Percentiles rank a stretch among this genome's conserved stretches.
Evolutionary conservation across 2,329 filamentous ascomycete species (phyloP).

Genomic region (Diaporthe vaccinii): DNA sequence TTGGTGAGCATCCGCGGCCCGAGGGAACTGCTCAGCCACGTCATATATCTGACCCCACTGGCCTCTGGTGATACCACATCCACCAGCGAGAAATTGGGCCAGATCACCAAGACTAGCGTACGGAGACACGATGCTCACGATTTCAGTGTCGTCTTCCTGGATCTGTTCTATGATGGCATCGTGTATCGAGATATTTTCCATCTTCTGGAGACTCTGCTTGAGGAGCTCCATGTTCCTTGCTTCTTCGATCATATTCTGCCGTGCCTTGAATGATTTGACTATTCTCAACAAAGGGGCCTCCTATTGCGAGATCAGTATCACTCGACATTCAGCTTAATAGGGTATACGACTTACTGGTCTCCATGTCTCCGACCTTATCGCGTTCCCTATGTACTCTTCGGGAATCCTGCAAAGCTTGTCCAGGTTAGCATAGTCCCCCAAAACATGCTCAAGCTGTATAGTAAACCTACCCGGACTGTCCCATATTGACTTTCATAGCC

Average conservation of each 20-base stretch:
- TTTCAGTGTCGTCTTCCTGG: conserved; percentile 10
- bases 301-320: not conserved
- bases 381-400: conserved; percentile 20
- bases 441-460: not conserved
- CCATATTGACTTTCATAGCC: conserved; percentile 5
- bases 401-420: conserved; percentile 29
- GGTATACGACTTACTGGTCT: conserved; percentile 17
- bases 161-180: conserved; percentile 37
- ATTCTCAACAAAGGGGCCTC: conserved; percentile 20
- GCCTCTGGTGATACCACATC: not conserved
- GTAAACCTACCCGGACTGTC: conserved; percentile 28
- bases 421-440: not conserved
- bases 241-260: conserved; percentile 27
- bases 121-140: conserved; percentile 34
- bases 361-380: conserved; percentile 14
- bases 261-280: conserved; percentile 36
- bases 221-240: conserved; percentile 38
- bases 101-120: conserved; percentile 39
- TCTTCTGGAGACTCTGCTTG: conserved; percentile 37
- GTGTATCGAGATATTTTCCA: conserved; percentile 38
- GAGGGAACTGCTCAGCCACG: conserved; percentile 20
- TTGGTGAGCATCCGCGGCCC: not conserved
- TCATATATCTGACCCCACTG: conserved; percentile 1
- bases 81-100: conserved; percentile 35
- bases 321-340: rapidly evolving